Percentiles rank a stretch among this genome's conserved stretches.
Evolutionary conservation across 768 basidiomycete genomes (phyloP).

Genomic region (Coprinellus micaceus): DNA sequence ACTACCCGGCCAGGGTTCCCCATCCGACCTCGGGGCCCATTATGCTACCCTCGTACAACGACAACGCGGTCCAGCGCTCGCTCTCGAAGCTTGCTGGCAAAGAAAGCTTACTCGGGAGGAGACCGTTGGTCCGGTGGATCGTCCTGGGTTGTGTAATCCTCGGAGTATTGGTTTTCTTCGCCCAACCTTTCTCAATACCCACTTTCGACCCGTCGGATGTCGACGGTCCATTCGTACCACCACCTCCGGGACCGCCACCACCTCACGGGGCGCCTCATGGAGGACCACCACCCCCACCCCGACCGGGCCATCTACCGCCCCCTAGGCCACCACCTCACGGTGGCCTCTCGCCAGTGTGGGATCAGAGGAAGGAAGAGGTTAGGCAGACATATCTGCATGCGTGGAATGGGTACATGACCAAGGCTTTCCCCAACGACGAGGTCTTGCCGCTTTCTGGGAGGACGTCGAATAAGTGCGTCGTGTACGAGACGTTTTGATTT

Average conservation of each 20-base stretch:
- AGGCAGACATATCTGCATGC: conserved; percentile 54
- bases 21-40: background rate
- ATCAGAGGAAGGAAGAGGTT: conserved; percentile 42
- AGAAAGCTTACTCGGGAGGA: background rate
- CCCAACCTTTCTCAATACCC: background rate
- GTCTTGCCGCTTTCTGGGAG: conserved; percentile 42
- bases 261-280: background rate
- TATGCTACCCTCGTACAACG: too few species aligned
- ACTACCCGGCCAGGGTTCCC: background rate
- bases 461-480: conserved; percentile 46
- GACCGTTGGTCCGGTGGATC: background rate
- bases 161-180: background rate
- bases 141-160: background rate
- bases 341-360: conserved; percentile 28
- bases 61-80: background rate
- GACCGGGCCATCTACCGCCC: background rate
- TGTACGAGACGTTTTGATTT: background rate
- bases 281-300: background rate
- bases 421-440: conserved; percentile 55
- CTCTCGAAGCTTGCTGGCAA: background rate
- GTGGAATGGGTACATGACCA: conserved; percentile 46
- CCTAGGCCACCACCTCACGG: conserved; percentile 7
- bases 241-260: background rate
- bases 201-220: background rate
- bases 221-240: background rate